Percentiles rank a stretch among this genome's conserved stretches.
Evolutionary conservation across 345 rosid genomes (phyloP).

Genomic region (Melaleuca quinquenervia): DNA sequence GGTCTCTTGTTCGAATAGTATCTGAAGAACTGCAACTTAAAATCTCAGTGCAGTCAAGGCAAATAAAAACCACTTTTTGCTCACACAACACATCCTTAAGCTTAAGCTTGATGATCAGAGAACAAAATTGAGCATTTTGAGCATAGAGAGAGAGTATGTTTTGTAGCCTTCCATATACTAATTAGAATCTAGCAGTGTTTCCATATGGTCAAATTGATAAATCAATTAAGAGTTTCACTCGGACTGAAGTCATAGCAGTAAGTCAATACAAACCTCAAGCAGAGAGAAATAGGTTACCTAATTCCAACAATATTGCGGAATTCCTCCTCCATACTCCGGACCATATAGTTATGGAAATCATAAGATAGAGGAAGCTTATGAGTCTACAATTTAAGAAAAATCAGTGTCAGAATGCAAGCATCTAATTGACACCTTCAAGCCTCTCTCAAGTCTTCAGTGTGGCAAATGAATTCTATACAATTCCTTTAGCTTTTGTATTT

Average conservation of each 20-base stretch:
- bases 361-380: slow-evolving; percentile 58
- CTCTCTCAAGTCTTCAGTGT: background rate
- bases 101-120: background rate
- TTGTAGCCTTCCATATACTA: background rate
- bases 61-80: background rate
- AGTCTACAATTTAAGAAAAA: slow-evolving; percentile 14
- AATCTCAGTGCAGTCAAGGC: background rate
- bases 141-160: background rate
- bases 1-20: background rate
- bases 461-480: background rate
- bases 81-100: background rate
- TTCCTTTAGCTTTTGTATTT: background rate
- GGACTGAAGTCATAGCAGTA: background rate
- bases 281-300: slow-evolving; percentile 19
- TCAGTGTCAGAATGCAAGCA: background rate
- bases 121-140: background rate
- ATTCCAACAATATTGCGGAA: slow-evolving; percentile 62
- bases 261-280: background rate
- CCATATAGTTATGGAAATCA: slow-evolving; percentile 53
- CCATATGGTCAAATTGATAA: background rate
- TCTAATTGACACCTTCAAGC: background rate
- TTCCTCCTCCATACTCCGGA: slow-evolving; percentile 71
- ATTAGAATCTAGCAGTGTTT: background rate
- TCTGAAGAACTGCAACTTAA: background rate
- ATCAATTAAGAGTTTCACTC: background rate